Evolutionary conservation across 768 basidiomycete species (phyloP), one percentile per base, ranked within the genome.

Genomic region (Coprinellus aureogranulatus): DNA sequence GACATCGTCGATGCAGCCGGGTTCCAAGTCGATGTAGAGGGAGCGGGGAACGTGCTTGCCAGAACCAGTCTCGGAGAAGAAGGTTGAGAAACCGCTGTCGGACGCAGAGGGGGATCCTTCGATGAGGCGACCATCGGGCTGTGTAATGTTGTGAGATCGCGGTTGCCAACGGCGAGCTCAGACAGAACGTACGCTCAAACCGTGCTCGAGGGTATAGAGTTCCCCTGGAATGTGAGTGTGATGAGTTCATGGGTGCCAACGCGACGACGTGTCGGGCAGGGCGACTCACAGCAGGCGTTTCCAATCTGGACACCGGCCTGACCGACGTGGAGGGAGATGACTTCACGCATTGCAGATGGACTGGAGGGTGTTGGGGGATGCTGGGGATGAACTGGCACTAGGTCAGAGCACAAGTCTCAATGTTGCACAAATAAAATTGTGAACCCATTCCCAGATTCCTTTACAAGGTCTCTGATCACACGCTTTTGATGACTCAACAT

Each of bases 231-330:
- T 41, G 47, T 53, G 41, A 37, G 39, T 48, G 57, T 40, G 52
- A 53, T 52, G 51, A 54, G 42, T 30, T 34, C 34, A 34, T 14
- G 34, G n/a, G 16, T 34, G 56, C 3, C 66, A 58, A 62, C 63
- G 48, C 31, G 52, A 58, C 25, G 23, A 27, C 9, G 51, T 30
- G 22, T 6, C 27, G 31, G 26, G 18, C 25, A 5, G 11, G n/a
- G 63, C 41, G 57, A 89, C 92, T 81, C 78, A 93, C 96, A 97
- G 79, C 94, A 99, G 70, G 97, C 96, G 75, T 98, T 98, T 70
- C 96, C 95, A 68, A 94, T 91, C 81, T 94, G 92, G 67, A 92
- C 89, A 87, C 94, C 94, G 70, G 96, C 97, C 81, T 99, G 97
- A 70, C 96, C 96, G 72, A 98, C 95, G 78, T 98, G 94, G 71